Percentiles rank a stretch among this genome's conserved stretches.
Conservation (phyloP, 768 basidiomycete species). For the Kwoniella mangroviensis region DNA sequence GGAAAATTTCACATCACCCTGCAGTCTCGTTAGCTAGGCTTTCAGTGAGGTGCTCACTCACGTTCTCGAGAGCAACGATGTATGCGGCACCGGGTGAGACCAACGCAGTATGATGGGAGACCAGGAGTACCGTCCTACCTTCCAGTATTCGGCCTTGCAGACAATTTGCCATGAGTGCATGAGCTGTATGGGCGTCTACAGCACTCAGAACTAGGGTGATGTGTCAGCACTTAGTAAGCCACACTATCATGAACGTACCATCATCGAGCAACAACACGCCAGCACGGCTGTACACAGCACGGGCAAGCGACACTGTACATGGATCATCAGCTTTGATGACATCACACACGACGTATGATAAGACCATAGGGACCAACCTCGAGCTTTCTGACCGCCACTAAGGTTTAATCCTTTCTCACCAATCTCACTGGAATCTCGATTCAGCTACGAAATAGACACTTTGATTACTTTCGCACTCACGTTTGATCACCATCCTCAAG, state of each 20-base stretch:
- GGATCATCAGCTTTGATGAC: neutral
- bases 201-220: constrained; percentile 47
- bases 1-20: constrained; percentile 76
- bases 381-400: constrained; percentile 64
- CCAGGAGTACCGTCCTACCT: constrained; percentile 82
- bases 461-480: constrained; percentile 53
- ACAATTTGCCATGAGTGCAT: constrained; percentile 78
- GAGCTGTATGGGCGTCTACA: constrained; percentile 85
- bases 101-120: constrained; percentile 92
- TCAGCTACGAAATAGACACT: neutral
- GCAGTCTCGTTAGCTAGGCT: constrained; percentile 11
- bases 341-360: neutral
- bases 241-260: constrained; percentile 62
- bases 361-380: constrained; percentile 49
- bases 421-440: constrained; percentile 58
- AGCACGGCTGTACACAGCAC: constrained; percentile 88
- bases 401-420: constrained; percentile 58
- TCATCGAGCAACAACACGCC: constrained; percentile 83
- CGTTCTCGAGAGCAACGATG: constrained; percentile 64
- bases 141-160: constrained; percentile 75
- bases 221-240: constrained; percentile 16
- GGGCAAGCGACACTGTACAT: constrained; percentile 52
- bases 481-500: constrained; percentile 74
- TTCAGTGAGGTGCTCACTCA: constrained; percentile 9
- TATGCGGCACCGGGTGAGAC: constrained; percentile 79